These are phyloP conservation scores for Pseudogymnoascus sp. DNA, from an alignment of 2,329 filamentous ascomycete genomes.

Conservation along the genomic window DNA sequence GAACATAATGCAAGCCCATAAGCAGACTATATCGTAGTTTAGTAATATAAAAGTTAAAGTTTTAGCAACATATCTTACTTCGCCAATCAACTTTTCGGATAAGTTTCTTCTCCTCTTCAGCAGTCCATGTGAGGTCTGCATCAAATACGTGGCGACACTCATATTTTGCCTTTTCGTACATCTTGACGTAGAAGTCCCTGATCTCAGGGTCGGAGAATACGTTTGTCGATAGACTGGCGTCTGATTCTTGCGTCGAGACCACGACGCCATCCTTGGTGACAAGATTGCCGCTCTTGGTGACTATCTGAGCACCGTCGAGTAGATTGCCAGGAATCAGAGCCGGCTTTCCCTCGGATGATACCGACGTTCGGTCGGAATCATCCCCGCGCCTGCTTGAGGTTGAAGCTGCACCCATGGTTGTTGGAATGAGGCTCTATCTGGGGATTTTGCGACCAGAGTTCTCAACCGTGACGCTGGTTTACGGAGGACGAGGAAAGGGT, in stretches of 20 bases:
- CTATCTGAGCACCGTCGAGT: conserved; percentile 8
- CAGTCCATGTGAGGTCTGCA: conserved; percentile 18
- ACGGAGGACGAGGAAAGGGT: background rate
- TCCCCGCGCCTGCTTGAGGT: background rate
- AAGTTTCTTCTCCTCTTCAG: conserved; percentile 13
- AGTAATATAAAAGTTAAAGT: background rate
- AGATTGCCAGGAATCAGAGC: conserved; percentile 5
- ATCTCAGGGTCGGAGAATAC: conserved; percentile 23
- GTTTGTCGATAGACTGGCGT: conserved; percentile 11
- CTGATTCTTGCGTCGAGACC: conserved; percentile 9
- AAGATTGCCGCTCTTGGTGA: conserved; percentile 9
- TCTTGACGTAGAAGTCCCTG: conserved; percentile 17
- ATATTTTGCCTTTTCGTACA: conserved; percentile 24
- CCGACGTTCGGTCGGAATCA: conserved; percentile 1
- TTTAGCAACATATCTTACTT: conserved; percentile 17
- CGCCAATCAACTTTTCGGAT: conserved; percentile 23
- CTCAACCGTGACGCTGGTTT: background rate
- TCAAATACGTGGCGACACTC: conserved; percentile 24
- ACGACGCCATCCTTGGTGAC: conserved; percentile 15
- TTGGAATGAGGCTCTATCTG: background rate
- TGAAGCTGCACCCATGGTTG: background rate
- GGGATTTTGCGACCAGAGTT: conserved; percentile 1
- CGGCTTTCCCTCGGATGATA: background rate
- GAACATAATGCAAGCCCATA: conserved; percentile 32
- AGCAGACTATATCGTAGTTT: conserved; percentile 2